Evolutionary conservation across 148 eudicot genomes (phyloP), one percentile per base, ranked within the genome.

Genomic region (Rhododendron kiyosumense): DNA sequence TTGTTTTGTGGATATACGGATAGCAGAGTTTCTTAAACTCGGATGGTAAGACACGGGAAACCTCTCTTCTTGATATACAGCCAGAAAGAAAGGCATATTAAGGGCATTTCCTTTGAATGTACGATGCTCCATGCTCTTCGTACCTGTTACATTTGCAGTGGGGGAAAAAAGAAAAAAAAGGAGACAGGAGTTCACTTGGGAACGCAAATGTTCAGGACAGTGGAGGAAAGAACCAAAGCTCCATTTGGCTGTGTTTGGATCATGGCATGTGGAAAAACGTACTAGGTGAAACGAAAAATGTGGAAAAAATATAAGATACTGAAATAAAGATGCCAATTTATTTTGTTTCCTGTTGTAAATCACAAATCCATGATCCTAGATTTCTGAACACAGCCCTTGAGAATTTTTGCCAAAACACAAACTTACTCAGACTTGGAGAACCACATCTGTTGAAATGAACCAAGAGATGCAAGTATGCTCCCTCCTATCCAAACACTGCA

Each of bases 401-500:
- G 5, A 84, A 80, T 3, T 46, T 41, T 65, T 3, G 43, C 9
- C 30, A 22, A 18, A 24, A 71, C 78, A 36, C 30, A 17, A 81
- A 82, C 99, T 92, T 91, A 96, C 99, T 96, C 99, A 0, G 95
- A 90, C 88, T 96, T 96, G 73, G 98, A 96, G 90, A 96, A 96
- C 99, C 99, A 96, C 99, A 96, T 92, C 88, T 96, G 99, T 89
- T 96, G 99, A 88, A 96, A 95, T 67, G 99, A 96, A 85, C 99
- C 99, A 77, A 96, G 97, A 63, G 99, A 96, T 85, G 99, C 99
- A 90, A 96, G 87, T 88, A 96, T 96, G 81, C 99, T 96, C 84
- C 98, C 99, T 86, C 99, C 99, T 49, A 96, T 96, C 99, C 99
- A 96, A 82, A 96, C 99, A 90, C 99, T 96, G 92, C 81, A 67